Conservation (phyloP, 441 rosid species). For the Jatropha podagrica region DNA sequence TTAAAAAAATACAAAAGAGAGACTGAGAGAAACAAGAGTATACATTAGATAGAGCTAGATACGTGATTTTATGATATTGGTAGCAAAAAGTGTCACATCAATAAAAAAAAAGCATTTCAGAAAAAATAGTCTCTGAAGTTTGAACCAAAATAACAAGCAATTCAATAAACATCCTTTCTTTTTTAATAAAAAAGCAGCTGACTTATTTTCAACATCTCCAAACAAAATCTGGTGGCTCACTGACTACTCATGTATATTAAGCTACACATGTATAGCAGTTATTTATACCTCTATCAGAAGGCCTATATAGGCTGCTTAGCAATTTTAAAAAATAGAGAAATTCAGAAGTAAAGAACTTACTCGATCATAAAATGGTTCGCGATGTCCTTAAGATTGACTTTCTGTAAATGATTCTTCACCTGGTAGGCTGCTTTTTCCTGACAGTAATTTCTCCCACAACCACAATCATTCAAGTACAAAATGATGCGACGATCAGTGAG, state of each 20-base stretch:
- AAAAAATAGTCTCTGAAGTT: not conserved
- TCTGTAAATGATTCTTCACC: slow-evolving; percentile 76
- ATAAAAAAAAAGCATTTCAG: not conserved
- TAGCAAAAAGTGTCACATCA: not conserved
- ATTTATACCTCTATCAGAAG: not conserved
- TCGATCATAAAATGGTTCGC: slow-evolving; percentile 67
- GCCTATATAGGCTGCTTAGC: not conserved
- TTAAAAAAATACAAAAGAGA: not conserved
- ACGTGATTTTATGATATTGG: not conserved
- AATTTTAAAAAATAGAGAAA: not conserved
- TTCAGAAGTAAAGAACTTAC: slow-evolving; percentile 41
- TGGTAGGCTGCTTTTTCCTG: slow-evolving; percentile 69
- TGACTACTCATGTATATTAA: not conserved
- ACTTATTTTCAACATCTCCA: not conserved
- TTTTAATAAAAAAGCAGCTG: not conserved
- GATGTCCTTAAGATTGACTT: slow-evolving; percentile 72
- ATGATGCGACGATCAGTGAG: slow-evolving; percentile 68
- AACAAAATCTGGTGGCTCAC: not conserved
- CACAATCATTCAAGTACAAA: slow-evolving; percentile 68
- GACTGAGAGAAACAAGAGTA: not conserved
- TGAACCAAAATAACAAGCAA: not conserved
- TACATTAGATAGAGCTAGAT: not conserved
- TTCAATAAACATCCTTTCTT: not conserved
- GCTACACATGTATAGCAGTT: not conserved
- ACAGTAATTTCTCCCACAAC: slow-evolving; percentile 74